phyloP scores from a whole-genome alignment of 768 basidiomycete genomes.

The Leccinum imitatum region DNA sequence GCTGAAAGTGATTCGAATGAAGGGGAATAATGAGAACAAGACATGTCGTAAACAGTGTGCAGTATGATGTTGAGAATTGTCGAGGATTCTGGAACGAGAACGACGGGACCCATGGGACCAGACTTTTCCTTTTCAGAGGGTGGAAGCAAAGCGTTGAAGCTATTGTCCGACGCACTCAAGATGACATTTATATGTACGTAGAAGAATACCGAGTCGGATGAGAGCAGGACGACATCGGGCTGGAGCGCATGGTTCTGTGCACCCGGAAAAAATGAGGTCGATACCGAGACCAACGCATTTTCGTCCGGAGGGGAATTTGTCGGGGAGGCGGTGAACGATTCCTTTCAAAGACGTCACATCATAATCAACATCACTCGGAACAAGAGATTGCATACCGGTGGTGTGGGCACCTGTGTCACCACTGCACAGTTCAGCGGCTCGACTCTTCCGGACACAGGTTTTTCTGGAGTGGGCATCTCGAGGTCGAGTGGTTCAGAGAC shows the following conservation, averaged over 20 bases:
- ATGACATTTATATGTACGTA: constrained; percentile 69
- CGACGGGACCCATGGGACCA: constrained; percentile 50
- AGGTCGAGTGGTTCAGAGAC: constrained; percentile 46
- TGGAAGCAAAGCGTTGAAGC: constrained; percentile 60
- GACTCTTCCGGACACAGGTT: constrained; percentile 30
- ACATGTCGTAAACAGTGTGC: constrained; percentile 69
- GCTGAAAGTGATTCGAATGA: constrained; percentile 54
- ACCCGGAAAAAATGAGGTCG: constrained; percentile 78
- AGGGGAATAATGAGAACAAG: constrained; percentile 74
- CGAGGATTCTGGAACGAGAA: constrained; percentile 61
- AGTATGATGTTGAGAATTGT: constrained; percentile 68
- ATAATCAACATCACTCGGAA: constrained; percentile 5
- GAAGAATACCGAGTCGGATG: constrained; percentile 80
- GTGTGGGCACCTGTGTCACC: constrained; percentile 56
- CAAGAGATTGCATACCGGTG: constrained; percentile 47
- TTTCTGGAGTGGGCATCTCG: constrained; percentile 37
- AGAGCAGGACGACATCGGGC: constrained; percentile 65
- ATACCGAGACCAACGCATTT: constrained; percentile 65
- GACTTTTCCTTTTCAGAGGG: constrained; percentile 36
- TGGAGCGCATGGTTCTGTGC: constrained; percentile 54
- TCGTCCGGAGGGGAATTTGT: constrained; percentile 37
- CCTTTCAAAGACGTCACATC: constrained; percentile 20
- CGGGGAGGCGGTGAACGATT: constrained; percentile 35
- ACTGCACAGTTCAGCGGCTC: constrained; percentile 14
- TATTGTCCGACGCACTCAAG: constrained; percentile 59